Base-by-base conservation (phyloP, 2,329 filamentous ascomycete genomes). In the Apiospora rasikravindrae region DNA sequence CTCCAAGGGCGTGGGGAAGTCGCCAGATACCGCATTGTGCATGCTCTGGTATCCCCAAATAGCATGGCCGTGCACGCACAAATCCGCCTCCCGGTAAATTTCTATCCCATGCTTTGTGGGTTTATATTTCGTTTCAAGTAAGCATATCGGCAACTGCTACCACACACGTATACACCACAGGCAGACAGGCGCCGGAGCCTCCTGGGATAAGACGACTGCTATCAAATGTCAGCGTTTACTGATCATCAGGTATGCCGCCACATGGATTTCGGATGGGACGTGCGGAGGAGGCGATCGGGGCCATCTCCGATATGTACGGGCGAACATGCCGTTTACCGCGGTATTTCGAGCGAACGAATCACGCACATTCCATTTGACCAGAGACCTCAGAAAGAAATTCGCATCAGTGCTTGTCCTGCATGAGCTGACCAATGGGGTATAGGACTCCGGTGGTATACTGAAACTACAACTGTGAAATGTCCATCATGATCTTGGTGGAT, bases 261-360 rank as follows among this genome's bases (percentile, higher is more conserved):
- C 29, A 61, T 64, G 57, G 57, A 40, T 40, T 37, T 40, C 57
- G 57, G 33, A 33, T 40, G 33, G 53, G 29, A 61, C 53, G 37
- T 29, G 53, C 53, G 53, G 57, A 64, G 19, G 57, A 64, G 19
- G 57, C 57, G 57, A 64, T 40, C 29, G 57, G 57, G 57, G 57
- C 57, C 57, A 40, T 64, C 57, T 40, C 33, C 57, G 57, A 64
- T 64, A 40, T 64, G 57, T 64, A 64, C 16, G 57, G 57, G 37
- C 22, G 57, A n/a, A 40, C 19, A 64, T 64, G 29, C 57, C 33
- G 57, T 64, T 64, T 64, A 19, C 57, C 57, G 57, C 57, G 57
- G 29, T n/a, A 33, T 64, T 22, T 64, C 22, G 33, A 14, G 37
- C 33, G 3, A 64, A 40, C 57, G 57, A 64, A 64, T 37, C 29